Conservation (phyloP, 352 stramenopile species). For the Pythium grandisporangium region DNA sequence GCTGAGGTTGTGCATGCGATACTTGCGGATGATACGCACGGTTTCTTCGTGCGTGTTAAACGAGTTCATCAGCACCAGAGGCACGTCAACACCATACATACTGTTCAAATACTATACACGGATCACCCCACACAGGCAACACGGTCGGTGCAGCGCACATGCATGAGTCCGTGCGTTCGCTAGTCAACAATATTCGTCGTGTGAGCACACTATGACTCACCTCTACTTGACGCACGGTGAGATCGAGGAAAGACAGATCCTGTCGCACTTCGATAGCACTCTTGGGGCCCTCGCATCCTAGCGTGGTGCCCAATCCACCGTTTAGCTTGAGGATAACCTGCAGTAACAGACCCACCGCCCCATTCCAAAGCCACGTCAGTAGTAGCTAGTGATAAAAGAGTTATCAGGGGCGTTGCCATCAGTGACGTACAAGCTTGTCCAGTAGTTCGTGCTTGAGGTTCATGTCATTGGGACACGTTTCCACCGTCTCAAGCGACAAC, state of each 20-base stretch:
- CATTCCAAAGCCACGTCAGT: too few relatives aligned
- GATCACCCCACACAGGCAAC: background rate
- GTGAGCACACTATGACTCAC: too few relatives aligned
- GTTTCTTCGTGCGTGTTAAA: slow-evolving; percentile 99
- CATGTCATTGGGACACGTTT: slow-evolving; percentile 88
- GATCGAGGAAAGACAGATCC: slow-evolving; percentile 95
- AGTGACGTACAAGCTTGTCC: slow-evolving; percentile 81
- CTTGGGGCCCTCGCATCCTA: slow-evolving; percentile 93
- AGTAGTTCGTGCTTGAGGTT: slow-evolving; percentile 92
- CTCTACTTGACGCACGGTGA: slow-evolving; percentile 98
- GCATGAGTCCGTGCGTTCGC: too few relatives aligned
- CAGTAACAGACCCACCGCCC: too few relatives aligned
- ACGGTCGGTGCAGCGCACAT: background rate
- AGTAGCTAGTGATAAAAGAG: too few relatives aligned
- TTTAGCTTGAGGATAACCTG: slow-evolving; percentile 98
- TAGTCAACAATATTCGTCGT: too few relatives aligned
- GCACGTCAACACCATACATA: slow-evolving; percentile 92
- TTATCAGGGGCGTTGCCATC: too few relatives aligned
- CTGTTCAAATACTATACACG: slow-evolving; percentile 77
- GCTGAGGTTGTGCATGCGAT: slow-evolving; percentile 93
- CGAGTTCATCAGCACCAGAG: slow-evolving; percentile 99
- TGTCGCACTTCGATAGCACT: slow-evolving; percentile 91
- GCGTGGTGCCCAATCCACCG: slow-evolving; percentile 97
- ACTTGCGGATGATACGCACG: slow-evolving; percentile 96
- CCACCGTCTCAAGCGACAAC: slow-evolving; percentile 55